Evolutionary conservation across 169 alveolate species (phyloP).

Genomic region (Eimeria necatrix): DNA sequence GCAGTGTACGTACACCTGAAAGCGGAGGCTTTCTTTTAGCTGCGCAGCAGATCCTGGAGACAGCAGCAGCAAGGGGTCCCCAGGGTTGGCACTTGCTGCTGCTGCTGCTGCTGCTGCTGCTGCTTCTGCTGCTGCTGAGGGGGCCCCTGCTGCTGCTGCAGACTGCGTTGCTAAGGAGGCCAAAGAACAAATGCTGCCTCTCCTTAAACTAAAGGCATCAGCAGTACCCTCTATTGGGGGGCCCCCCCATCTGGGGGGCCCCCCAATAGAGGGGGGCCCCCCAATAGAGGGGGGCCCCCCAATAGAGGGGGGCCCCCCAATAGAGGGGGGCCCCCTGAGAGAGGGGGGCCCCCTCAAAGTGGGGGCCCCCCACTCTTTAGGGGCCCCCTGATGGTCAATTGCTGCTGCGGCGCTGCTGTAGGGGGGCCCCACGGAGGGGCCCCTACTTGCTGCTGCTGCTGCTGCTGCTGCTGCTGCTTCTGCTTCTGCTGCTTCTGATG

Average conservation of each 20-base stretch:
- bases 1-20: slow-evolving; percentile 35
- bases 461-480: too few relatives aligned
- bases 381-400: background rate
- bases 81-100: too few relatives aligned
- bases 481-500: background rate
- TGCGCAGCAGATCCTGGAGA: background rate
- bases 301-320: too few relatives aligned
- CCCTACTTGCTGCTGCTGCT: background rate
- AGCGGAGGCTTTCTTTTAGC: background rate
- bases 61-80: too few relatives aligned
- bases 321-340: too few relatives aligned
- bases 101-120: slow-evolving; percentile 9
- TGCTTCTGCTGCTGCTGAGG: background rate
- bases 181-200: background rate
- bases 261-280: too few relatives aligned
- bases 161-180: background rate
- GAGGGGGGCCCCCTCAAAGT: too few relatives aligned
- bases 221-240: too few relatives aligned
- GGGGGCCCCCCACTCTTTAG: background rate
- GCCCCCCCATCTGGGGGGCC: too few relatives aligned
- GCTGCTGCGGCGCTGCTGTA: background rate
- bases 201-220: background rate
- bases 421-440: background rate
- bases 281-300: too few relatives aligned
- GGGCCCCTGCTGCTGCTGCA: background rate